Evolutionary conservation across 2,329 filamentous ascomycete species (phyloP).

Genomic region (Colletotrichum sojae): DNA sequence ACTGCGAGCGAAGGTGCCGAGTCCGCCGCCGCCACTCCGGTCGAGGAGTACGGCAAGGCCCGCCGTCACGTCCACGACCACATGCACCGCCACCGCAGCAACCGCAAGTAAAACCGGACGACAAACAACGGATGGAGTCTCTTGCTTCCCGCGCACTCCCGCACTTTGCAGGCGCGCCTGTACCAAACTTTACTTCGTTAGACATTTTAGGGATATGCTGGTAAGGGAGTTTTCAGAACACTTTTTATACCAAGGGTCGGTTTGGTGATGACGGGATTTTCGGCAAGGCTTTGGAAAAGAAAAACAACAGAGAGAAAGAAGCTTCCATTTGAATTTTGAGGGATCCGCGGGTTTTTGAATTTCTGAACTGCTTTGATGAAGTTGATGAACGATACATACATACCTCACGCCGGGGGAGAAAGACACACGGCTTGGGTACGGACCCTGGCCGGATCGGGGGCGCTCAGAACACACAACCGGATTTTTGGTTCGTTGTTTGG

Average conservation of each 20-base stretch:
- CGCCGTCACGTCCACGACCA: slow-evolving; percentile 57
- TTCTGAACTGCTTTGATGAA: slow-evolving; percentile 27
- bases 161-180: slow-evolving; percentile 10
- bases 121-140: background rate
- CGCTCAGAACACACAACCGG: background rate
- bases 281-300: slow-evolving; percentile 22
- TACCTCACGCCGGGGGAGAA: slow-evolving; percentile 1
- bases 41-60: slow-evolving; percentile 44
- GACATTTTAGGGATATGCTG: slow-evolving; percentile 39
- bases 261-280: slow-evolving; percentile 20
- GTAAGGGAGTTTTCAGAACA: slow-evolving; percentile 26
- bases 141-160: background rate
- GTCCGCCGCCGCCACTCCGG: slow-evolving; percentile 17
- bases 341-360: background rate
- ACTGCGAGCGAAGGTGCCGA: slow-evolving; percentile 61
- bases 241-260: slow-evolving; percentile 25
- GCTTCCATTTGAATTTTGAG: background rate
- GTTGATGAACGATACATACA: slow-evolving; percentile 38
- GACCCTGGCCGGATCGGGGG: background rate
- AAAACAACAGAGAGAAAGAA: background rate
- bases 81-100: slow-evolving; percentile 50
- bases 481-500: slow-evolving; percentile 13
- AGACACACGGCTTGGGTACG: background rate
- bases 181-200: slow-evolving; percentile 41
- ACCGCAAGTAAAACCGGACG: slow-evolving; percentile 45